Conservation (phyloP, 208 protist species). For the Strigomonas galati region DNA sequence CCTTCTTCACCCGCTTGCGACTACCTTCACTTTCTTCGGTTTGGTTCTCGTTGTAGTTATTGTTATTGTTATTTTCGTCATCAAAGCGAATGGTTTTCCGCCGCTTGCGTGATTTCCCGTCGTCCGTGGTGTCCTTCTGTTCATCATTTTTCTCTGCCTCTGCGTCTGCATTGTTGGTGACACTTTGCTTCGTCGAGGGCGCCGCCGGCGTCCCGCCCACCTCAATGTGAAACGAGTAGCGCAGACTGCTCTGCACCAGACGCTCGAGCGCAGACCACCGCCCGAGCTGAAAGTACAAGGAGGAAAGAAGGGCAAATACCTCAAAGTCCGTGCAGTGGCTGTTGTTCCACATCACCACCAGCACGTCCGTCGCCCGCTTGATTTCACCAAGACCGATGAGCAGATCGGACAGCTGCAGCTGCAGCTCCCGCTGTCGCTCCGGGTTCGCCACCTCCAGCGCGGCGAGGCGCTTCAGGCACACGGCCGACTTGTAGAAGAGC, state of each 20-base stretch:
- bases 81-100: neutral
- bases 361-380: constrained; percentile 53
- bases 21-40: constrained; percentile 1
- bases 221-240: constrained; percentile 48
- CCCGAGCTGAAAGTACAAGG: constrained; percentile 85
- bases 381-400: constrained; percentile 84
- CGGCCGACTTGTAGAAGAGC: constrained; percentile 82
- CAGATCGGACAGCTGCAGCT: constrained; percentile 82
- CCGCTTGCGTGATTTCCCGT: neutral
- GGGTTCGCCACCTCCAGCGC: constrained; percentile 54
- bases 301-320: constrained; percentile 83
- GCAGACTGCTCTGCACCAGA: constrained; percentile 76
- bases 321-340: constrained; percentile 82
- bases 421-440: constrained; percentile 63
- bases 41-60: neutral
- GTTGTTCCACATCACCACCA: constrained; percentile 75
- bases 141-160: constrained; percentile 1
- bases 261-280: constrained; percentile 78
- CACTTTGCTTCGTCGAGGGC: neutral
- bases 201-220: neutral
- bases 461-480: constrained; percentile 81
- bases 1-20: neutral
- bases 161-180: neutral
- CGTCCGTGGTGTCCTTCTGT: neutral
- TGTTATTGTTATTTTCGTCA: neutral